phyloP scores from a whole-genome alignment of 2,329 filamentous ascomycete genomes.

The Venturiaceae sp. region DNA sequence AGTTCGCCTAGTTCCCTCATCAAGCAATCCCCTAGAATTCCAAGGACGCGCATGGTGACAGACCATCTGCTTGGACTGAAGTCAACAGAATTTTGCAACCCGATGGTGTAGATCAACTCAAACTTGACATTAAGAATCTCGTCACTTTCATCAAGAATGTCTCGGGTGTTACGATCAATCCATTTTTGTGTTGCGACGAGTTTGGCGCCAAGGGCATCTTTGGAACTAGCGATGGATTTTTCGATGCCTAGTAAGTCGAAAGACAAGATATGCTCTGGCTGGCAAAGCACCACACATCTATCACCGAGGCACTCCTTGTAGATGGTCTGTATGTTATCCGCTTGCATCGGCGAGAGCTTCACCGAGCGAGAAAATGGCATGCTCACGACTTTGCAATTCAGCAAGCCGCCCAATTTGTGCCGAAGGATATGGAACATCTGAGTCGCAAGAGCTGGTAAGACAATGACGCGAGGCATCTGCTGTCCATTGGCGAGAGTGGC shows the following conservation, averaged over 20 bases:
- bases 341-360: constrained; percentile 17
- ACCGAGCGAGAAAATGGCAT: constrained; percentile 44
- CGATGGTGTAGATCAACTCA: constrained; percentile 22
- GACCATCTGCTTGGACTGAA: constrained; percentile 47
- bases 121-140: constrained; percentile 22
- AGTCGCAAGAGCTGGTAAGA: constrained; percentile 42
- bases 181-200: constrained; percentile 25
- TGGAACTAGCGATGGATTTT: constrained; percentile 13
- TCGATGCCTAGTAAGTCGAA: constrained; percentile 51
- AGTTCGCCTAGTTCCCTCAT: constrained; percentile 18
- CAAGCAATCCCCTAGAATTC: constrained; percentile 23
- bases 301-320: constrained; percentile 29
- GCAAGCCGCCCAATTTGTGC: constrained; percentile 39
- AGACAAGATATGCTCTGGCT: constrained; percentile 53
- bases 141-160: constrained; percentile 51
- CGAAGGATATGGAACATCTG: constrained; percentile 46
- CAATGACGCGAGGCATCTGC: constrained; percentile 39
- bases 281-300: constrained; percentile 44
- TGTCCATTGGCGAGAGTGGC: constrained; percentile 24
- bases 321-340: constrained; percentile 19
- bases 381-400: constrained; percentile 40
- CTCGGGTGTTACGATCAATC: constrained; percentile 41
- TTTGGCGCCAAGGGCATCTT: constrained; percentile 30
- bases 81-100: constrained; percentile 40
- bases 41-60: constrained; percentile 43